Conservation (phyloP, 164 flowering plant genomes). For the Vitis vinifera region ASM3070453v1 NC_081816.1:22094001-22094500, state of each 20-base stretch:
- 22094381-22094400: slow-evolving; percentile 2
- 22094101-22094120: neutral
- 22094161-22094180: slow-evolving; percentile 93
- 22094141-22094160: slow-evolving; percentile 86
- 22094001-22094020: too few relatives aligned
- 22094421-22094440: too few relatives aligned
- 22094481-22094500: neutral
- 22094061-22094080: too few relatives aligned
- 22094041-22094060: too few relatives aligned
- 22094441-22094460: too few relatives aligned
- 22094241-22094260: slow-evolving; percentile 98
- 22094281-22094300: slow-evolving; percentile 66
- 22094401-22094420: neutral
- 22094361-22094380: too few relatives aligned
- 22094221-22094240: slow-evolving; percentile 97
- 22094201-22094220: slow-evolving; percentile 92
- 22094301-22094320: slow-evolving; percentile 63
- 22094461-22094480: too few relatives aligned
- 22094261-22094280: slow-evolving; percentile 91
- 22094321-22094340: slow-evolving; percentile 62
- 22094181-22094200: slow-evolving; percentile 96
- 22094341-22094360: slow-evolving; percentile 1
- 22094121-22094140: slow-evolving; percentile 58
- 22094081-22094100: neutral
- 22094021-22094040: too few relatives aligned